These are phyloP conservation scores for Thyridium curvatum DNA, from an alignment of 2,329 filamentous ascomycete species.

Conservation along the genomic window DNA sequence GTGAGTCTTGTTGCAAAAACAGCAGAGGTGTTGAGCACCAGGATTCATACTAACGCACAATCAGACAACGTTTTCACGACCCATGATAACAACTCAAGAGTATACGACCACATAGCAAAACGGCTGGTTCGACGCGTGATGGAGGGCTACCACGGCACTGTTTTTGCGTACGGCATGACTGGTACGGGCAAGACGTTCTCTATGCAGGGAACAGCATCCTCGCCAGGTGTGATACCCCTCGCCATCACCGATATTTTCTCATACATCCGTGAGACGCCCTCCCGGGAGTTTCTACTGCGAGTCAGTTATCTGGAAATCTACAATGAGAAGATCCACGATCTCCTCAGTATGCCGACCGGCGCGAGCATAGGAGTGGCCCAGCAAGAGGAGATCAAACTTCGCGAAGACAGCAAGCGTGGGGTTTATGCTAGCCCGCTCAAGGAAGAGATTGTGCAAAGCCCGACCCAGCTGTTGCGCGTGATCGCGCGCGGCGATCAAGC, in stretches of 20 bases:
- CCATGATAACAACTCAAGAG: constrained; percentile 87
- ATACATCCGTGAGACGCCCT: constrained; percentile 94
- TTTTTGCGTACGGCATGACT: constrained; percentile 98
- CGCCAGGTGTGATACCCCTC: constrained; percentile 91
- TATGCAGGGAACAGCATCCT: constrained; percentile 96
- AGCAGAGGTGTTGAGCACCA: not conserved
- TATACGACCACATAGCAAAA: constrained; percentile 93
- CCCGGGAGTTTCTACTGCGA: constrained; percentile 85
- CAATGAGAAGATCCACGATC: constrained; percentile 94
- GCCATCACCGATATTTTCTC: constrained; percentile 99
- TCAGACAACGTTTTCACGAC: constrained; percentile 94
- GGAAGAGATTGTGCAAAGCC: constrained; percentile 97
- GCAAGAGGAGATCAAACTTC: constrained; percentile 93
- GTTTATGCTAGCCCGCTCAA: constrained; percentile 95
- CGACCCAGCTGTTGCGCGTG: constrained; percentile 87
- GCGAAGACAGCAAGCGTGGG: constrained; percentile 92
- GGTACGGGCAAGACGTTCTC: constrained; percentile 98
- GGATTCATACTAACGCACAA: not conserved
- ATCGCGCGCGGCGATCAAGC: constrained; percentile 93
- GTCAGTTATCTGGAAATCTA: constrained; percentile 99
- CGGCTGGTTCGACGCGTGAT: constrained; percentile 92
- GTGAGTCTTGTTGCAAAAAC: constrained; percentile 39
- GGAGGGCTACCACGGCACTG: constrained; percentile 98
- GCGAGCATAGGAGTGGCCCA: constrained; percentile 42
- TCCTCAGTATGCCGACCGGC: constrained; percentile 69